Base-by-base conservation (phyloP, 139 green algal species). In the Coelastrella sp. region DNA sequence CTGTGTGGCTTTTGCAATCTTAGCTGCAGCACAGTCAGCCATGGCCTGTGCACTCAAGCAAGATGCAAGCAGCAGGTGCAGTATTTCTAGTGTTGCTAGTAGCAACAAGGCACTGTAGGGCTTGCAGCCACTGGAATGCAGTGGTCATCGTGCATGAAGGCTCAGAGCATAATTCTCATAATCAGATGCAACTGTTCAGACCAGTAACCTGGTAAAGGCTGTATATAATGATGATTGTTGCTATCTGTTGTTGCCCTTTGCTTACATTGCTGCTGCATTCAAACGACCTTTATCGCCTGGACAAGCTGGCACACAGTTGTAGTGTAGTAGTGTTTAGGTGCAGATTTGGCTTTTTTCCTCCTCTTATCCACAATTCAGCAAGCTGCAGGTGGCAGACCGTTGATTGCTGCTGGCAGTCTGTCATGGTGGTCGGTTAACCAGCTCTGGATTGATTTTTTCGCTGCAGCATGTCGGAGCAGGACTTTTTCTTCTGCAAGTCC, bases 401-500 rank as follows among this genome's bases (percentile, higher is more conserved):
- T 25, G 20, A 19, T 25, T 14, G 9, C 17, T 49, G 20, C n/a
- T 10, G 10, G 0, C 72, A 19, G 22, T 10, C 10, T 15, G 15
- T 56, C 10, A 17, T 14, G 6, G 10, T 10, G 14, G 10, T 8
- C n/a, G 4, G 0, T 9, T 19, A 78, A 78, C 10, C 25, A 61
- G 6, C 22, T 8, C 75, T 20, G 17, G 7, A 20, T 20, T 60
- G 9, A 8, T 10, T 65, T 12, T 9, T 65, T 22, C 0, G 7
- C 22, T 57, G 83, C 83, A 80, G 63, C 63, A 79, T 88, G 8
- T 88, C 83, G 25, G 83, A 88, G 63, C 83, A 88, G 20, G 83
- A 88, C 83, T 88, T 88, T 1, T 88, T 88, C 25, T 88, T 80
- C 24, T 88, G 83, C 66, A 88, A 88, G 7, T 35, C 49, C 6